Base-by-base conservation (phyloP, 2,329 filamentous ascomycete genomes). In the Chaetomium olivaceum region DNA sequence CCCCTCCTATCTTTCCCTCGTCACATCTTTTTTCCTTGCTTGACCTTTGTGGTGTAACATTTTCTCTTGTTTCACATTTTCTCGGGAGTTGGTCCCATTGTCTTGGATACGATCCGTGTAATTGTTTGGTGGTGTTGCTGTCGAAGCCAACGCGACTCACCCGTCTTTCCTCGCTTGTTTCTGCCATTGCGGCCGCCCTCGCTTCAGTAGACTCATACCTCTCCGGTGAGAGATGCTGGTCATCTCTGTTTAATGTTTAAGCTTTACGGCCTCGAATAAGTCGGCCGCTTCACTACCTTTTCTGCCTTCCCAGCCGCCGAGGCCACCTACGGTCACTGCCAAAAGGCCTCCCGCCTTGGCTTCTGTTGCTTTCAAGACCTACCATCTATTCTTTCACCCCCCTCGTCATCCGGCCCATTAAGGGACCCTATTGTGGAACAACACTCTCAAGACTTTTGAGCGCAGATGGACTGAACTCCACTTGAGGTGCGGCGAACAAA, bases 201-300 rank as follows among this genome's bases (percentile, higher is more conserved):
- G 52, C 58, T 65, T 50, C 64, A 56, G 46, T 63, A 64, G 54
- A 61, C 55, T 48, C 48, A 63, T 56, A 61, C 33, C 64, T 58
- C 39, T 50, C 67, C 60, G 21, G 61, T 63, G 66, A 61, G 71
- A 72, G 72, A 70, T 74, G 71, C 72, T 61, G 72, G 72, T 31
- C 69, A 69, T 73, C 72, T 71, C 68, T 58, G 48, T 60, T 65
- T 73, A 74, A 72, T 74, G 66, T 71, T 65, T 69, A 70, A 64
- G 63, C 58, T 33, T 55, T 68, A 67, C 62, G 59, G 64, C 59
- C 52, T 6, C 57, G 19, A 58, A 63, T 50, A 54, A 31, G 58
- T 58, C 59, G 61, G 64, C 59, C 63, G 59, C 59, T 58, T 50
- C 27, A 39, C 54, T 19, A 51, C 36, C 46, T 52, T 48, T 55